These are phyloP conservation scores for Fusarium begoniae DNA, from an alignment of 2,329 filamentous ascomycete genomes.

Conservation along the genomic window DNA sequence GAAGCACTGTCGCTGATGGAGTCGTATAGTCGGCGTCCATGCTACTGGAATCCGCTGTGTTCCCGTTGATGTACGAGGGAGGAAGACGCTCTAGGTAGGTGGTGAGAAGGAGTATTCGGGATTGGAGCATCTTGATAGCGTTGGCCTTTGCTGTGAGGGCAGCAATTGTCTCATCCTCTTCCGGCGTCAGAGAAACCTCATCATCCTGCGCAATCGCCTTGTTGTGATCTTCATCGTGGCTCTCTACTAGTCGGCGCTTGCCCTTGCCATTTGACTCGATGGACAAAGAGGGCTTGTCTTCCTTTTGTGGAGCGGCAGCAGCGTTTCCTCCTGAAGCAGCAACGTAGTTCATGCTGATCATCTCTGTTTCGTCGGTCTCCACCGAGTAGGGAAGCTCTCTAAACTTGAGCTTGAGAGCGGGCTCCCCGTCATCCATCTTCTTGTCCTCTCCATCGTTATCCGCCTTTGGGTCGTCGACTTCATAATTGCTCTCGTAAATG, in stretches of 20 bases:
- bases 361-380: constrained; percentile 94
- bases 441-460: constrained; percentile 69
- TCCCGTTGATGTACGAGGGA: constrained; percentile 67
- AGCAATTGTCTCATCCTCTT: constrained; percentile 70
- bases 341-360: constrained; percentile 96
- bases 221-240: constrained; percentile 38
- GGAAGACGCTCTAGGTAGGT: constrained; percentile 81
- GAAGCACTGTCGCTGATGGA: constrained; percentile 77
- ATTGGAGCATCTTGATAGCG: constrained; percentile 91
- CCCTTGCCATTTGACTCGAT: constrained; percentile 63
- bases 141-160: constrained; percentile 87
- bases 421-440: constrained; percentile 74
- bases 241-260: constrained; percentile 56
- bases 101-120: constrained; percentile 75
- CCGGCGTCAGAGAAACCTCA: constrained; percentile 59
- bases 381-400: constrained; percentile 85
- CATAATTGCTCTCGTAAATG: constrained; percentile 86
- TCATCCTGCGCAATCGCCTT: constrained; percentile 47
- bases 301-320: constrained; percentile 69
- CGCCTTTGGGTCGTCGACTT: constrained; percentile 67
- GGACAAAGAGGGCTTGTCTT: constrained; percentile 53
- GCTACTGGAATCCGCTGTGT: constrained; percentile 50
- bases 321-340: constrained; percentile 81
- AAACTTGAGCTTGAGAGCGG: constrained; percentile 74
- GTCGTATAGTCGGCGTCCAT: constrained; percentile 52